A percentile compares a stretch with the other conserved stretches of the same genome.
phyloP scores from a whole-genome alignment of 768 basidiomycete species.

The Agrocybe chaxingu region DNA sequence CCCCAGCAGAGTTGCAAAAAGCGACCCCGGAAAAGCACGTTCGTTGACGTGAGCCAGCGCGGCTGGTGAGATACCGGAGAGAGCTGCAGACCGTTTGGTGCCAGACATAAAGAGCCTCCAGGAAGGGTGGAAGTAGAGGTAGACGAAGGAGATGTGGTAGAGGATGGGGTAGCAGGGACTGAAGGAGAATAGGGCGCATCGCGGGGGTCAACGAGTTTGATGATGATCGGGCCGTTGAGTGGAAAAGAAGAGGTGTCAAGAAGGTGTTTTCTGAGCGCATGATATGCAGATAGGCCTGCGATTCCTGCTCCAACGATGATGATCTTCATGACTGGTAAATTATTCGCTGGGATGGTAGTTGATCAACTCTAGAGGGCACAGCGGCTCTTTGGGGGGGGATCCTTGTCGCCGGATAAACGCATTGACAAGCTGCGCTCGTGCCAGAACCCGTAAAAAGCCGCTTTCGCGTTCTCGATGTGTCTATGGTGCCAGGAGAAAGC shows the following conservation, averaged over 20 bases:
- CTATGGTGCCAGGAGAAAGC: too few species aligned
- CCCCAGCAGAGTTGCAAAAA: constrained; percentile 32
- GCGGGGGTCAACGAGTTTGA: constrained; percentile 31
- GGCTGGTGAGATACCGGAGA: constrained; percentile 24
- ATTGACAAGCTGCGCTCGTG: too few species aligned
- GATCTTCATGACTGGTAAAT: constrained; percentile 21
- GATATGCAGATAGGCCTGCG: constrained; percentile 29
- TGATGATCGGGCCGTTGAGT: constrained; percentile 5
- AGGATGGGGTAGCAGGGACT: neutral
- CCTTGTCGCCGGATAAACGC: too few species aligned
- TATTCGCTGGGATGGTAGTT: too few species aligned
- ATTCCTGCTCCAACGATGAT: constrained; percentile 34
- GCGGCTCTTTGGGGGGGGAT: too few species aligned
- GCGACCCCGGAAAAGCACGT: constrained; percentile 24
- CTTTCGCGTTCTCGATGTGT: too few species aligned
- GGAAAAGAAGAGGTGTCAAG: constrained; percentile 9
- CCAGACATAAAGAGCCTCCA: constrained; percentile 35
- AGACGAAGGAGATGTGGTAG: constrained; percentile 15
- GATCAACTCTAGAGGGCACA: too few species aligned
- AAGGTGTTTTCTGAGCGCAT: constrained; percentile 31
- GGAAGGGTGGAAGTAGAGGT: constrained; percentile 21
- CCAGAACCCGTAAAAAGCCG: too few species aligned
- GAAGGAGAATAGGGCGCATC: too few species aligned
- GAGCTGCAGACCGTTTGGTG: constrained; percentile 35
- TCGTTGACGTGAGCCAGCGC: constrained; percentile 28